phyloP scores from a whole-genome alignment of 371 early-diverging fungal genomes.

The Capillidium rhysosporum region DNA sequence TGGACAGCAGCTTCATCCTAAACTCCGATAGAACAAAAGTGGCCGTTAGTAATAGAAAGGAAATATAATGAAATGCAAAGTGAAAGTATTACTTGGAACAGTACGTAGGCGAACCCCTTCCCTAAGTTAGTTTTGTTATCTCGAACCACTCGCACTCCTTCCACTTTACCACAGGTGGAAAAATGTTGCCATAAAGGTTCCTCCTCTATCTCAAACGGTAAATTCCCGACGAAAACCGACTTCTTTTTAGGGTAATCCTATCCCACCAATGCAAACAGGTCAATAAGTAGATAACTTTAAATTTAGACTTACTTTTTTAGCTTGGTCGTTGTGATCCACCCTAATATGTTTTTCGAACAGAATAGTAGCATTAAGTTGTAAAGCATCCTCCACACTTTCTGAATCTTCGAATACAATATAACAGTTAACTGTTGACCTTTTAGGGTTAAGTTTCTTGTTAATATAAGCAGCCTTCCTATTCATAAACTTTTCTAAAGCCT shows the following conservation, averaged over 20 bases:
- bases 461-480: slow-evolving; percentile 55
- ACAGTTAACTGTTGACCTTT: slow-evolving; percentile 68
- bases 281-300: neutral
- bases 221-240: slow-evolving; percentile 79
- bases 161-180: slow-evolving; percentile 59
- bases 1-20: slow-evolving; percentile 41
- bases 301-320: slow-evolving; percentile 15
- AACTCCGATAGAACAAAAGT: neutral
- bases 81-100: slow-evolving; percentile 24
- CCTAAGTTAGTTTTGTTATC: slow-evolving; percentile 79
- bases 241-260: slow-evolving; percentile 53
- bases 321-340: slow-evolving; percentile 45
- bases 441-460: slow-evolving; percentile 51
- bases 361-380: slow-evolving; percentile 42
- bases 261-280: neutral
- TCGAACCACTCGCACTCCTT: slow-evolving; percentile 67
- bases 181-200: slow-evolving; percentile 76
- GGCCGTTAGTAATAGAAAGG: neutral
- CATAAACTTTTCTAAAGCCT: slow-evolving; percentile 44
- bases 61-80: neutral
- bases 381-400: slow-evolving; percentile 38
- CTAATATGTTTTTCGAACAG: slow-evolving; percentile 75
- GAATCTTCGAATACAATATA: slow-evolving; percentile 58
- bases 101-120: slow-evolving; percentile 84
- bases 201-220: slow-evolving; percentile 70